Evolutionary conservation across 352 stramenopile species (phyloP).

Genomic region (Phytophthora sansomeana): DNA sequence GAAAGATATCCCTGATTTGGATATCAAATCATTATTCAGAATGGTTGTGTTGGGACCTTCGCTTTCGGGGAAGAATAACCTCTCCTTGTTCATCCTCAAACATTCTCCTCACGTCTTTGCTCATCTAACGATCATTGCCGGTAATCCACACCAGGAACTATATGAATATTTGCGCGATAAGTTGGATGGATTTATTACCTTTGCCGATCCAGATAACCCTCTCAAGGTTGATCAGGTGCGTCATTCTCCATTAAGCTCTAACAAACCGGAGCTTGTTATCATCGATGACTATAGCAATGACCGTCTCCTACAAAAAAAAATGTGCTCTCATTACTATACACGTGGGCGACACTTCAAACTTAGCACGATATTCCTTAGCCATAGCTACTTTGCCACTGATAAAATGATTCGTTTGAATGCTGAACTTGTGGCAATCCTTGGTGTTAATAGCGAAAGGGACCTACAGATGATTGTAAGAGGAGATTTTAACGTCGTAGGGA

Average conservation of each 20-base stretch:
- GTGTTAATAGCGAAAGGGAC: slow-evolving; percentile 26
- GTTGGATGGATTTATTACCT: slow-evolving; percentile 11
- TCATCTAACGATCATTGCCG: slow-evolving; percentile 15
- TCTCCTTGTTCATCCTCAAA: slow-evolving; percentile 14
- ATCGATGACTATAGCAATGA: slow-evolving; percentile 32
- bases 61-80: slow-evolving; percentile 13
- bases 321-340: slow-evolving; percentile 8
- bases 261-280: slow-evolving; percentile 25
- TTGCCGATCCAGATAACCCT: slow-evolving; percentile 4
- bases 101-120: slow-evolving; percentile 13
- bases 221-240: slow-evolving; percentile 8
- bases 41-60: slow-evolving; percentile 8
- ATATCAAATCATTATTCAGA: slow-evolving; percentile 8
- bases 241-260: not conserved
- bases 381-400: slow-evolving; percentile 14
- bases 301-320: slow-evolving; percentile 4
- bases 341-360: slow-evolving; percentile 3
- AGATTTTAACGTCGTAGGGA: slow-evolving; percentile 17
- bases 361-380: slow-evolving; percentile 7
- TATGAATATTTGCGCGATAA: slow-evolving; percentile 8
- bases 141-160: slow-evolving; percentile 12
- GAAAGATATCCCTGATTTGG: not conserved
- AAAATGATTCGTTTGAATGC: slow-evolving; percentile 18
- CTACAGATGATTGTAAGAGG: slow-evolving; percentile 19
- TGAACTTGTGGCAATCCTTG: slow-evolving; percentile 15